Percentiles rank a stretch among this genome's conserved stretches.
Evolutionary conservation across 228 moss, liverwort and hornwort genomes (phyloP).

Genomic region (Sphagnum magellanicum): DNA sequence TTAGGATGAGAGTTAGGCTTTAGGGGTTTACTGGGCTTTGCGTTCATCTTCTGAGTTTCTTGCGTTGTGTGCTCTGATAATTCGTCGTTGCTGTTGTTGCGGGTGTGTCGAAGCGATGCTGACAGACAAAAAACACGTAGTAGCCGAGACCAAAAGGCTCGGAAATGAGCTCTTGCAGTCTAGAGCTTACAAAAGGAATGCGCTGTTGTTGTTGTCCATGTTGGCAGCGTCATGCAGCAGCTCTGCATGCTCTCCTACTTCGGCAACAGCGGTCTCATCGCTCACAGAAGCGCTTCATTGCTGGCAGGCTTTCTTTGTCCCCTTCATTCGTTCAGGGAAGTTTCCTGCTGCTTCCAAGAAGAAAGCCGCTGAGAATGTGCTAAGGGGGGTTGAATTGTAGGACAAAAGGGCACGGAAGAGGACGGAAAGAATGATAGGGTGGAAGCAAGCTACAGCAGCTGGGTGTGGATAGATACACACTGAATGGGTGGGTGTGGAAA

Average conservation of each 20-base stretch:
- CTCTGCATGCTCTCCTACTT: not conserved
- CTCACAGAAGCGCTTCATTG: conserved; percentile 61
- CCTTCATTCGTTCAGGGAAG: conserved; percentile 58
- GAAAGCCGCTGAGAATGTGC: conserved; percentile 27
- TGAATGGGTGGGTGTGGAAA: no score
- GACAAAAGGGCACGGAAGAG: conserved; percentile 5
- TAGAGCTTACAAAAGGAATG: conserved; percentile 75
- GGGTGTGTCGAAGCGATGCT: conserved; percentile 4
- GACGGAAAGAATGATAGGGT: conserved; percentile 20
- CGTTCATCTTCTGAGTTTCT: no score
- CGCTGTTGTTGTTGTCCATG: conserved; percentile 52
- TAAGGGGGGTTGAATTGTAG: not conserved
- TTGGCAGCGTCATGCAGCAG: conserved; percentile 22
- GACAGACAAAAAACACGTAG: conserved; percentile 4
- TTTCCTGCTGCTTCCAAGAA: conserved; percentile 43
- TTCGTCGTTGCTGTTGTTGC: no score
- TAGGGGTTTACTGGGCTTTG: not conserved
- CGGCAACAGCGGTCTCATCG: conserved; percentile 8
- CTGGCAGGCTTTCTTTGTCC: conserved; percentile 75
- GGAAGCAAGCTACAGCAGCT: conserved; percentile 65
- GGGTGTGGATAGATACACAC: conserved; percentile 69
- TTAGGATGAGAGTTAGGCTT: no score
- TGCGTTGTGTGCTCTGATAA: no score
- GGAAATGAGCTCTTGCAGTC: conserved; percentile 67
- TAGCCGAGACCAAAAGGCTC: conserved; percentile 49